Percentiles rank a stretch among this genome's conserved stretches.
Evolutionary conservation across 768 basidiomycete species (phyloP).

Genomic region (Tulasnella sp.): DNA sequence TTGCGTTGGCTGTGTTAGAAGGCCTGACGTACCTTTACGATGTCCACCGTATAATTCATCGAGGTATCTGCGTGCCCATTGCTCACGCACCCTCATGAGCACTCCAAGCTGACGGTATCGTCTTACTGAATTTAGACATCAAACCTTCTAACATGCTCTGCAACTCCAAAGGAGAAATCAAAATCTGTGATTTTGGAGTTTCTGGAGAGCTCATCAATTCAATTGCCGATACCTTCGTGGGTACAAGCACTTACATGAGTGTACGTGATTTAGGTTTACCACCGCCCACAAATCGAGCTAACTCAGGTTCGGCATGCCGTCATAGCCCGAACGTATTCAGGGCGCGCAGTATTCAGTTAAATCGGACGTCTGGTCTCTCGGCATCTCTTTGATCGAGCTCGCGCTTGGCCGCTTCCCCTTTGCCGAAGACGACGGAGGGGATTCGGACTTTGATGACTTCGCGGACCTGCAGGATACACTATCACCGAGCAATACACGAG

Average conservation of each 20-base stretch:
- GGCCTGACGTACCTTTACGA: constrained; percentile 97
- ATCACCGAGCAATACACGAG: constrained; percentile 50
- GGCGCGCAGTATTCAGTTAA: constrained; percentile 98
- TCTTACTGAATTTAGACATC: constrained; percentile 62
- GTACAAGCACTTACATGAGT: constrained; percentile 99
- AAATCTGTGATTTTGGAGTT: constrained; percentile 99
- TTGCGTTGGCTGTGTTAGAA: constrained; percentile 91
- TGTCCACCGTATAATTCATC: constrained; percentile 95
- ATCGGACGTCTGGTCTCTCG: constrained; percentile 98
- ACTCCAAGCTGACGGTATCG: background rate
- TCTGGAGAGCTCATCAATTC: constrained; percentile 98
- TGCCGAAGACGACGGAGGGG: constrained; percentile 59
- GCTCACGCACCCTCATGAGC: background rate
- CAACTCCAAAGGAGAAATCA: constrained; percentile 93
- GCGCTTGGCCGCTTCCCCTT: constrained; percentile 97
- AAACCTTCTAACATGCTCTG: constrained; percentile 97
- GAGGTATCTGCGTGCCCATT: constrained; percentile 58
- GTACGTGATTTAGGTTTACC: constrained; percentile 46
- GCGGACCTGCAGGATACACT: constrained; percentile 65
- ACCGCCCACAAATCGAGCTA: constrained; percentile 37
- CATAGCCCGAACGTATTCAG: constrained; percentile 96
- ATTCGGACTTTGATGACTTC: constrained; percentile 62
- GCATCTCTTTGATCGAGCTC: constrained; percentile 94
- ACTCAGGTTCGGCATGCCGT: background rate
- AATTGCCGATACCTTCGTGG: constrained; percentile 98